These are phyloP conservation scores for Hylodesmum podocarpum DNA, from an alignment of 306 rosid genomes.

Conservation along the genomic window DNA sequence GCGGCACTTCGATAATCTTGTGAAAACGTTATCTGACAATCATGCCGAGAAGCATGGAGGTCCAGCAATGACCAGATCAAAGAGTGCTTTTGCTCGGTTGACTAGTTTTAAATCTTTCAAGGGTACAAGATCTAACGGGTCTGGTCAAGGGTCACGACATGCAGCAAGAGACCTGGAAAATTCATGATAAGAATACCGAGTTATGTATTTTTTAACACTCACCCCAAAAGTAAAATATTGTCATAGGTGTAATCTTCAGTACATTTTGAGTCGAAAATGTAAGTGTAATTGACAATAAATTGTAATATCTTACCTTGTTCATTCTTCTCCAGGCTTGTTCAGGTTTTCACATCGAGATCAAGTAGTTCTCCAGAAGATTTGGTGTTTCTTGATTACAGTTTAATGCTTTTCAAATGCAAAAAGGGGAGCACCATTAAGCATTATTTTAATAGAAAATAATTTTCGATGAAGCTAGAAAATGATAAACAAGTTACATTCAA, in stretches of 20 bases:
- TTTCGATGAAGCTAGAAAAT: no score
- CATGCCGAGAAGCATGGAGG: constrained; percentile 51
- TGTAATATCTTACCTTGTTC: neutral
- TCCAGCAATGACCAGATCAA: constrained; percentile 58
- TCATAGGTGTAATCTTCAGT: neutral
- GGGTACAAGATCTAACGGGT: constrained; percentile 48
- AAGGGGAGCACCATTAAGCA: neutral
- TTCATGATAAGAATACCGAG: constrained; percentile 9
- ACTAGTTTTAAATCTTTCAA: constrained; percentile 57
- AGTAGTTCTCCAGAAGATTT: neutral
- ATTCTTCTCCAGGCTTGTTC: neutral
- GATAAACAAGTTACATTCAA: no score
- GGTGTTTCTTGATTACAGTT: neutral
- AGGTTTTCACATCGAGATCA: neutral
- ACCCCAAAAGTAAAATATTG: neutral
- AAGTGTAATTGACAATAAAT: neutral
- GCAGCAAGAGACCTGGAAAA: constrained; percentile 50
- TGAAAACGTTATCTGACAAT: constrained; percentile 50
- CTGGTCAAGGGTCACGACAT: constrained; percentile 46
- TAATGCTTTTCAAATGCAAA: neutral
- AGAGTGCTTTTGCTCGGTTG: constrained; percentile 72
- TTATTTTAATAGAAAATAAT: neutral
- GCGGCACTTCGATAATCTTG: constrained; percentile 74
- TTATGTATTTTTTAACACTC: neutral
- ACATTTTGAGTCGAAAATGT: neutral